These are phyloP conservation scores for Cytospora mali DNA, from an alignment of 2,329 filamentous ascomycete genomes.

Conservation along the genomic window DNA sequence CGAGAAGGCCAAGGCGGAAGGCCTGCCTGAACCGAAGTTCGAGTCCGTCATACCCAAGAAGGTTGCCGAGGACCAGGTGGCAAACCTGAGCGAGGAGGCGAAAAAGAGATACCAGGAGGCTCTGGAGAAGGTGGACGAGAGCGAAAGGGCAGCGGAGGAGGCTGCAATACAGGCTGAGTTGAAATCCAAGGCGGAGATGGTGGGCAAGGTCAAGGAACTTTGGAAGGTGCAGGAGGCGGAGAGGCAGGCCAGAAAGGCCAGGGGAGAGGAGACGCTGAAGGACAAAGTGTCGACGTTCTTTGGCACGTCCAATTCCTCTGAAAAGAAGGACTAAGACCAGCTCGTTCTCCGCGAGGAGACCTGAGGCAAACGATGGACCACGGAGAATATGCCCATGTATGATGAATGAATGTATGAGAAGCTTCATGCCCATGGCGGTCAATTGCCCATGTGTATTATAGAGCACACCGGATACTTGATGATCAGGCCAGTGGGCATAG, in stretches of 20 bases:
- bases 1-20: slow-evolving; percentile 68
- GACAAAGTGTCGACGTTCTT: slow-evolving; percentile 44
- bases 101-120: slow-evolving; percentile 56
- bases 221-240: slow-evolving; percentile 59
- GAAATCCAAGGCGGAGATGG: slow-evolving; percentile 62
- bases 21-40: slow-evolving; percentile 61
- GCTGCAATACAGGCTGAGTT: slow-evolving; percentile 65
- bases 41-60: slow-evolving; percentile 53
- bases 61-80: slow-evolving; percentile 29
- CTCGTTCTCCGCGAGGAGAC: background rate
- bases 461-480: background rate
- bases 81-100: slow-evolving; percentile 48
- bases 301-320: slow-evolving; percentile 11
- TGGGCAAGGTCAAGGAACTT: slow-evolving; percentile 55
- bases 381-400: background rate
- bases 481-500: background rate
- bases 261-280: slow-evolving; percentile 51
- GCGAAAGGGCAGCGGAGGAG: slow-evolving; percentile 64
- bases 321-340: slow-evolving; percentile 17
- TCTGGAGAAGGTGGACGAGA: slow-evolving; percentile 59
- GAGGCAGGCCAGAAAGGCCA: slow-evolving; percentile 57
- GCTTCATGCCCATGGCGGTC: background rate
- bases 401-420: background rate
- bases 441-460: background rate
- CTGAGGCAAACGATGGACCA: background rate